Conservation (phyloP, 2,329 filamentous ascomycete species). For the Lachnellula subtilissima region DNA sequence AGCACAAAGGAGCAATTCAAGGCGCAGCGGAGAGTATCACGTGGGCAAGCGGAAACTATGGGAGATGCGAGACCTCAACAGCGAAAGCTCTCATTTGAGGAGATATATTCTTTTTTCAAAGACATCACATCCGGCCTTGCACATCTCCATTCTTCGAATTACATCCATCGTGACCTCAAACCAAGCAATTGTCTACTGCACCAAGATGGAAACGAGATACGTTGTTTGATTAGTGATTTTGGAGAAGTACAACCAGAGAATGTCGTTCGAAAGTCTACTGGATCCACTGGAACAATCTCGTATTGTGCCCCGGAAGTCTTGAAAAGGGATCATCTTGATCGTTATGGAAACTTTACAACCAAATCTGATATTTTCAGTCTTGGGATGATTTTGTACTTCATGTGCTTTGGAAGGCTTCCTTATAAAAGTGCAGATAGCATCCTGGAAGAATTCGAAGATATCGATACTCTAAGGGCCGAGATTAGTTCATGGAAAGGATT, state of each 20-base stretch:
- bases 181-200: slow-evolving; percentile 93
- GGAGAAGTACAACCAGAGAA: slow-evolving; percentile 90
- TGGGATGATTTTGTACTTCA: slow-evolving; percentile 97
- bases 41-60: slow-evolving; percentile 60
- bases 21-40: slow-evolving; percentile 76
- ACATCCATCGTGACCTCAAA: slow-evolving; percentile 94
- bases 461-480: slow-evolving; percentile 78
- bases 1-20: slow-evolving; percentile 80
- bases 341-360: slow-evolving; percentile 87
- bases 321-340: slow-evolving; percentile 60
- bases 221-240: slow-evolving; percentile 93
- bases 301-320: slow-evolving; percentile 97
- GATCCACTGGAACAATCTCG: slow-evolving; percentile 91
- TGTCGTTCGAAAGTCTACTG: slow-evolving; percentile 77
- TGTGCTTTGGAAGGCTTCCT: slow-evolving; percentile 88
- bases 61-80: slow-evolving; percentile 15
- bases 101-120: slow-evolving; percentile 94
- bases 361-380: slow-evolving; percentile 98
- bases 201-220: slow-evolving; percentile 61
- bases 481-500: slow-evolving; percentile 87
- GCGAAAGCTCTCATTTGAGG: slow-evolving; percentile 63
- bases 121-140: slow-evolving; percentile 90
- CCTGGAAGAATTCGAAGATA: slow-evolving; percentile 87
- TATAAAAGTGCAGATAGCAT: slow-evolving; percentile 79
- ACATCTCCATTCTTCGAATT: slow-evolving; percentile 84